phyloP scores from a whole-genome alignment of 345 rosid species.

The Aethionema arabicum region DNA sequence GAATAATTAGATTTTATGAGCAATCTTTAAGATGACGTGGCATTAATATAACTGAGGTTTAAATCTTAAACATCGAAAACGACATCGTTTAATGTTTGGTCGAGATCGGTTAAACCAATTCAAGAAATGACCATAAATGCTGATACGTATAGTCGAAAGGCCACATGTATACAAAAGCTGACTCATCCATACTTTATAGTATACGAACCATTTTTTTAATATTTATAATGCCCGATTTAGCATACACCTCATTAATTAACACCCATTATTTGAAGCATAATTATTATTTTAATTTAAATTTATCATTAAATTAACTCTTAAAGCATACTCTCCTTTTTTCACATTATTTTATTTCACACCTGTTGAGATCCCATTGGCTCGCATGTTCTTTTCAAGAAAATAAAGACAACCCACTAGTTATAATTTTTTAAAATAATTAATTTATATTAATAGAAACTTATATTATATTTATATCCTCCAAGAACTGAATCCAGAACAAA shows the following conservation, averaged over 20 bases:
- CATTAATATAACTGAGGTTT: no score
- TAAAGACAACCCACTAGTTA: slow-evolving; percentile 34
- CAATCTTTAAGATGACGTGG: no score
- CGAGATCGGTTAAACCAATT: slow-evolving; percentile 31
- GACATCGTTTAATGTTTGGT: slow-evolving; percentile 1
- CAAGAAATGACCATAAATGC: slow-evolving; percentile 39
- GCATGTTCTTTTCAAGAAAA: slow-evolving; percentile 19
- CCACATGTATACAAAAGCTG: slow-evolving; percentile 28
- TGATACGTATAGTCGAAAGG: slow-evolving; percentile 34
- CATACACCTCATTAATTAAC: slow-evolving; percentile 42
- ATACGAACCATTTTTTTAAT: slow-evolving; percentile 33
- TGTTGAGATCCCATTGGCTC: slow-evolving; percentile 29
- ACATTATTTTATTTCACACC: slow-evolving; percentile 29
- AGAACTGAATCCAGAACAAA: slow-evolving; percentile 28
- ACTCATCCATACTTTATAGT: slow-evolving; percentile 38
- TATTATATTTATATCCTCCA: neutral
- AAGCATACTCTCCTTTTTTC: slow-evolving; percentile 20
- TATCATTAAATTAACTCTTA: slow-evolving; percentile 16
- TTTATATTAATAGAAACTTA: neutral
- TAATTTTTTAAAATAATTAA: neutral
- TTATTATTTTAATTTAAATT: slow-evolving; percentile 1
- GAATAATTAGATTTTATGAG: no score
- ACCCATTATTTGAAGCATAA: slow-evolving; percentile 28
- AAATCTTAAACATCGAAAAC: no score
- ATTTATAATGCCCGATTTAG: slow-evolving; percentile 45